Evolutionary conservation across 2,329 filamentous ascomycete genomes (phyloP).

Genomic region (Phyllosticta capitalensis): DNA sequence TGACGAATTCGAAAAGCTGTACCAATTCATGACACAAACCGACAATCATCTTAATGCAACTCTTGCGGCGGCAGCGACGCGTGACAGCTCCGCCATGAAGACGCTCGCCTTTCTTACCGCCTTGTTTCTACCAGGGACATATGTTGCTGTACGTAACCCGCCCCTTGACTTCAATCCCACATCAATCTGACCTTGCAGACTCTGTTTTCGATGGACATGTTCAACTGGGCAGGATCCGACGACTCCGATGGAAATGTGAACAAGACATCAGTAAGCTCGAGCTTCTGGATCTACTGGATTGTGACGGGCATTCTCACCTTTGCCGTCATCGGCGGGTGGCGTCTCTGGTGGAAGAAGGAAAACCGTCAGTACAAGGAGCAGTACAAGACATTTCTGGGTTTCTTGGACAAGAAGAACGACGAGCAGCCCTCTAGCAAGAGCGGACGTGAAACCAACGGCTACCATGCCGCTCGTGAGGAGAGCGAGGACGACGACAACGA

Average conservation of each 20-base stretch:
- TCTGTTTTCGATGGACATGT: not conserved
- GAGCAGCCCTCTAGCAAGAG: not conserved
- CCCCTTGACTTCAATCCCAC: not conserved
- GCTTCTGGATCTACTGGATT: not conserved
- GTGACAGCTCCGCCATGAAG: slow-evolving; percentile 30
- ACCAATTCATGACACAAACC: slow-evolving; percentile 13
- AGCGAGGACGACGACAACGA: not conserved
- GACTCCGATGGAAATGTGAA: not conserved
- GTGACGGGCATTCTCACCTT: not conserved
- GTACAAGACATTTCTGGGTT: not conserved
- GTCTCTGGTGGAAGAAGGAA: not conserved
- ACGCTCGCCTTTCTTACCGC: slow-evolving; percentile 33
- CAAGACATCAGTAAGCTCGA: not conserved
- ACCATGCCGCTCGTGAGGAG: not conserved
- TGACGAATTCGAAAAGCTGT: not conserved
- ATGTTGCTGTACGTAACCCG: slow-evolving; percentile 23
- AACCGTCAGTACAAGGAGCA: not conserved
- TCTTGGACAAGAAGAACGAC: not conserved
- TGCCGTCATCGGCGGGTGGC: not conserved
- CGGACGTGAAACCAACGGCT: not conserved
- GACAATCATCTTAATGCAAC: slow-evolving; percentile 13
- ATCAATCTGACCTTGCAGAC: not conserved
- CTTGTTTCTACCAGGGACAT: slow-evolving; percentile 33
- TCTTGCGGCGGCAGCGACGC: slow-evolving; percentile 16
- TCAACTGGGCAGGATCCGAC: not conserved